These are phyloP conservation scores for Macrolepiota dolichaula DNA, from an alignment of 768 basidiomycete species.

Conservation along the genomic window DNA sequence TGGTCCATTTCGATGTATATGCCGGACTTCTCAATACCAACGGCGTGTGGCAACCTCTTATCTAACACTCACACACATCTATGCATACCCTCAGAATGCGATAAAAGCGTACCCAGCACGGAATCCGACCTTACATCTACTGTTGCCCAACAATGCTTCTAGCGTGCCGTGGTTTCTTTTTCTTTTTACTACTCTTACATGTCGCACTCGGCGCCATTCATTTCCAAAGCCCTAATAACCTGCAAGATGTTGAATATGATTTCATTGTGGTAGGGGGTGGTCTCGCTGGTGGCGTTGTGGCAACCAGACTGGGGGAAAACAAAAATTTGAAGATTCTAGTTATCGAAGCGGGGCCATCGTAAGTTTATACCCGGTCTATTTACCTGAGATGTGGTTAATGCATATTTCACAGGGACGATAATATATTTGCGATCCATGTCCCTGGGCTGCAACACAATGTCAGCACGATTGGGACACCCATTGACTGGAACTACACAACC, in stretches of 20 bases:
- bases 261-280: too few relatives aligned
- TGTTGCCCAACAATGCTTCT: too few relatives aligned
- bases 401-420: background rate
- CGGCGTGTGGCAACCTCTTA: too few relatives aligned
- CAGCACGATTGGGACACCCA: background rate
- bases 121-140: too few relatives aligned
- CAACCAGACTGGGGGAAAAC: constrained; percentile 6
- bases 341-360: too few relatives aligned
- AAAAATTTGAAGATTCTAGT: constrained; percentile 10
- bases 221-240: background rate
- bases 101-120: too few relatives aligned
- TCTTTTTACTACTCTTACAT: background rate
- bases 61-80: too few relatives aligned
- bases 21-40: too few relatives aligned
- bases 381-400: too few relatives aligned
- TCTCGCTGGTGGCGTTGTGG: too few relatives aligned
- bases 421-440: background rate
- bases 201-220: background rate
- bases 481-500: background rate
- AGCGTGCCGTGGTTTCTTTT: background rate
- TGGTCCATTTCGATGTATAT: too few relatives aligned
- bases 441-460: background rate
- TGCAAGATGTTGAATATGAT: constrained; percentile 8
- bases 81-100: too few relatives aligned
- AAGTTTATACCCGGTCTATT: background rate